phyloP scores from a whole-genome alignment of 768 basidiomycete species.

The Scleroderma citrinum region DNA sequence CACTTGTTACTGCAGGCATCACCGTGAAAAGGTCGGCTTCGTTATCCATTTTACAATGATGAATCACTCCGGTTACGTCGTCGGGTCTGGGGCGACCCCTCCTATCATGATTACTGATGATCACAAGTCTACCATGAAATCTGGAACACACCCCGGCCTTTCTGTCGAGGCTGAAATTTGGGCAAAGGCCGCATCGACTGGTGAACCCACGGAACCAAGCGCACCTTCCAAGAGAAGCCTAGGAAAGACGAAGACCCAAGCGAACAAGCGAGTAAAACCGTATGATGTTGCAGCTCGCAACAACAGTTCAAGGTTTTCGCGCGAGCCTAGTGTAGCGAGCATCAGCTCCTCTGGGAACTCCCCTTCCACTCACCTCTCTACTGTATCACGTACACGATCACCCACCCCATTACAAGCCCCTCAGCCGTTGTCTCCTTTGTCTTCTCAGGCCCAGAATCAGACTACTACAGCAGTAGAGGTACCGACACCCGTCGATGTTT shows the following conservation, averaged over 20 bases:
- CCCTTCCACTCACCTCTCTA: slow-evolving; percentile 31
- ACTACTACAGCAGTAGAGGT: slow-evolving; percentile 3
- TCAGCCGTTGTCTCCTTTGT: slow-evolving; percentile 13
- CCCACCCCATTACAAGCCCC: slow-evolving; percentile 24
- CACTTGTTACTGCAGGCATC: slow-evolving; percentile 98
- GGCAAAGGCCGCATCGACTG: slow-evolving; percentile 31
- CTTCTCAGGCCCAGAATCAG: slow-evolving; percentile 1
- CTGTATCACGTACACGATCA: slow-evolving; percentile 18
- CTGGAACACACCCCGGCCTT: slow-evolving; percentile 27
- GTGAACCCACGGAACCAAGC: slow-evolving; percentile 25
- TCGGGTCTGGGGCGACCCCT: slow-evolving; percentile 76
- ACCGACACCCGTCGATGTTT: background rate
- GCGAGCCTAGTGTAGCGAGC: slow-evolving; percentile 53
- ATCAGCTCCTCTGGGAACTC: slow-evolving; percentile 43
- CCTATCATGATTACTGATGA: slow-evolving; percentile 99
- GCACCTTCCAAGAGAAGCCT: slow-evolving; percentile 43
- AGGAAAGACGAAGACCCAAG: slow-evolving; percentile 39
- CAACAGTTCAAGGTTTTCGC: slow-evolving; percentile 40
- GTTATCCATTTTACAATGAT: slow-evolving; percentile 83
- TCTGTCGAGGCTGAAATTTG: slow-evolving; percentile 39
- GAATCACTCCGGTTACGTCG: slow-evolving; percentile 70
- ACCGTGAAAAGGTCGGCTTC: slow-evolving; percentile 95
- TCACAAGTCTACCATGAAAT: slow-evolving; percentile 71
- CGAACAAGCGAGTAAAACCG: slow-evolving; percentile 64
- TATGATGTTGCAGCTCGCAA: slow-evolving; percentile 43